These are phyloP conservation scores for Alternaria viburni DNA, from an alignment of 2,329 filamentous ascomycete species.

Conservation along the genomic window DNA sequence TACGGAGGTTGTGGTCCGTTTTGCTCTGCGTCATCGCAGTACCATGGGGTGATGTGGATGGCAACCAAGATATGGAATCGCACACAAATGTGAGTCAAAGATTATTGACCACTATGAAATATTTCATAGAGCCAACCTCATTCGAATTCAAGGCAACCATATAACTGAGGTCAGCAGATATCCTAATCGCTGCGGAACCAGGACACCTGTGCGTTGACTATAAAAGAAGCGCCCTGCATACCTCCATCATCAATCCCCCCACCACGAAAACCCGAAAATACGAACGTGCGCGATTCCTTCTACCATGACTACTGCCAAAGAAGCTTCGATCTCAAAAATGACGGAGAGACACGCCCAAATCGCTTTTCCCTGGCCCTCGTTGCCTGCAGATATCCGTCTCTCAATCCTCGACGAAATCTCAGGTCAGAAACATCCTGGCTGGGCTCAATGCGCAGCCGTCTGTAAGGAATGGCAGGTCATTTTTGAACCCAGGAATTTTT, in stretches of 20 bases:
- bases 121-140: neutral
- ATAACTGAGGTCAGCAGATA: neutral
- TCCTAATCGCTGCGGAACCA: neutral
- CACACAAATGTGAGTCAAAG: neutral
- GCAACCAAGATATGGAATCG: neutral
- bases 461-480: slow-evolving; percentile 28
- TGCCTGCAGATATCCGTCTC: slow-evolving; percentile 27
- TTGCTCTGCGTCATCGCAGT: neutral
- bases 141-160: neutral
- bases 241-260: neutral
- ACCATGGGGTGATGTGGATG: neutral
- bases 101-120: neutral
- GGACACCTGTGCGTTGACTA: neutral
- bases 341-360: slow-evolving; percentile 12
- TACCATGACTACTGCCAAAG: neutral
- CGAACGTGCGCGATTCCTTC: neutral
- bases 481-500: slow-evolving; percentile 27
- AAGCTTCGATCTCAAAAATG: neutral
- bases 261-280: neutral
- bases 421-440: slow-evolving; percentile 23
- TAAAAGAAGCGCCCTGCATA: neutral
- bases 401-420: slow-evolving; percentile 24
- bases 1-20: neutral
- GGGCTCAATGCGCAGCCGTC: slow-evolving; percentile 25
- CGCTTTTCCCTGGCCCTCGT: slow-evolving; percentile 21